These are phyloP conservation scores for Trypanosoma vivax DNA, from an alignment of 208 protist genomes.

Conservation along the genomic window DNA sequence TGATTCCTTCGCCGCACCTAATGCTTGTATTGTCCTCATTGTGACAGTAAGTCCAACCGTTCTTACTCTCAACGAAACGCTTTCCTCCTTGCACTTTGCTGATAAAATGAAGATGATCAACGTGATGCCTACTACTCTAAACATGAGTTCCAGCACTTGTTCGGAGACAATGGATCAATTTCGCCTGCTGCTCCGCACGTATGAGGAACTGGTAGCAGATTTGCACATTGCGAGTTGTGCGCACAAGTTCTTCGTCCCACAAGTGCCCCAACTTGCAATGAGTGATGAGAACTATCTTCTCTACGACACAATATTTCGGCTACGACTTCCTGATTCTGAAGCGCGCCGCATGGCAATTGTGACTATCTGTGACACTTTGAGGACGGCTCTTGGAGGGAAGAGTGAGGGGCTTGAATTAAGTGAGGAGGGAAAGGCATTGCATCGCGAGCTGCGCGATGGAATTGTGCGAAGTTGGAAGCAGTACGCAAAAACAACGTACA, in stretches of 20 bases:
- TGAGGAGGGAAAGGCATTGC: conserved; percentile 1
- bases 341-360: conserved; percentile 13
- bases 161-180: conserved; percentile 44
- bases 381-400: neutral
- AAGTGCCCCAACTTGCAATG: conserved; percentile 5
- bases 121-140: conserved; percentile 25
- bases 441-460: neutral
- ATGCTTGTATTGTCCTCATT: conserved; percentile 79
- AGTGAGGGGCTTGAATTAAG: neutral
- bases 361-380: conserved; percentile 28
- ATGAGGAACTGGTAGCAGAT: conserved; percentile 63
- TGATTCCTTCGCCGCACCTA: conserved; percentile 73
- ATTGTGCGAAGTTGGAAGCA: conserved; percentile 11
- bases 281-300: conserved; percentile 11
- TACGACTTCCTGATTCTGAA: conserved; percentile 5
- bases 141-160: conserved; percentile 24
- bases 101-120: conserved; percentile 89
- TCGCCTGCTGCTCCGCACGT: conserved; percentile 38
- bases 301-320: conserved; percentile 11
- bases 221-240: conserved; percentile 39
- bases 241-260: conserved; percentile 8
- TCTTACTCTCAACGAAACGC: conserved; percentile 78
- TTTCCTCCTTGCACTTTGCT: conserved; percentile 85
- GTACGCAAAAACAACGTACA: neutral
- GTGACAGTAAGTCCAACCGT: conserved; percentile 77